Evolutionary conservation across 83 land plant species (phyloP).

Genomic region (Larix sibirica): DNA sequence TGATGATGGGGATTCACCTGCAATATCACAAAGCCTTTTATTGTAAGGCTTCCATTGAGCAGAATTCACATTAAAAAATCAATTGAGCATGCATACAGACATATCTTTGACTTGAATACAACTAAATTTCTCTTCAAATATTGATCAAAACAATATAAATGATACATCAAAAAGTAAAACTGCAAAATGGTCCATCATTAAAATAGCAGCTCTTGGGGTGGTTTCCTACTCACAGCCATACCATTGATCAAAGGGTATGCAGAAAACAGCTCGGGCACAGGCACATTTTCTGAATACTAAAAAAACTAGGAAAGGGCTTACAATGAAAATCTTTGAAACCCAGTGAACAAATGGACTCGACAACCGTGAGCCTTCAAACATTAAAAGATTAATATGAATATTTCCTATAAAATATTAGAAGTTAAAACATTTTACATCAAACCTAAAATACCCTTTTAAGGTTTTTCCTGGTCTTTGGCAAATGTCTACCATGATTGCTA

Average conservation of each 20-base stretch:
- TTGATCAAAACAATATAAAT: neutral
- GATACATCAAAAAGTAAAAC: neutral
- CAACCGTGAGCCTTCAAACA: too few relatives aligned
- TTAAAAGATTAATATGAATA: too few relatives aligned
- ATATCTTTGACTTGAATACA: too few relatives aligned
- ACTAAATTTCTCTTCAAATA: neutral
- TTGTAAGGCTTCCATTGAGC: neutral
- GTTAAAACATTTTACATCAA: neutral
- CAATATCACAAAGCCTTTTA: slow-evolving; percentile 4
- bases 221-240: neutral
- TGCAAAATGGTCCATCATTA: neutral
- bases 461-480: neutral
- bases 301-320: neutral
- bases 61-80: too few relatives aligned
- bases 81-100: too few relatives aligned
- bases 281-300: neutral
- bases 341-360: neutral
- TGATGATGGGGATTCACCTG: slow-evolving; percentile 98
- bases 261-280: neutral
- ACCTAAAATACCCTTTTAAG: neutral
- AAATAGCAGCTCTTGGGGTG: neutral
- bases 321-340: neutral
- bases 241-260: neutral
- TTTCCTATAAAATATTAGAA: neutral
- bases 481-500: neutral